These are phyloP conservation scores for Thraustotheca clavata DNA, from an alignment of 352 stramenopile genomes.

Conservation along the genomic window DNA sequence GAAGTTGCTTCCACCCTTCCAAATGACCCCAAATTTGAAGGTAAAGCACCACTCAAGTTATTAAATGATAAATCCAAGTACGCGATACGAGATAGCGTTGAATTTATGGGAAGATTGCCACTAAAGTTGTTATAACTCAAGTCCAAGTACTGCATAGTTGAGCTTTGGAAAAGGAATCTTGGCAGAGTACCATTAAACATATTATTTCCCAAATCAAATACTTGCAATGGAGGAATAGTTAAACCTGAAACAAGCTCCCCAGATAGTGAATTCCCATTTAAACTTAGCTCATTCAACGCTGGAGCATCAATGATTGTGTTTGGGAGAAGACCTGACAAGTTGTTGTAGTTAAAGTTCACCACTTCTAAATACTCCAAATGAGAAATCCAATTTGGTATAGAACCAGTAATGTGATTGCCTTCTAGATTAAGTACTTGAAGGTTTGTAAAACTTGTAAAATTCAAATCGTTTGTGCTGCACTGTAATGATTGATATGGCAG, in stretches of 20 bases:
- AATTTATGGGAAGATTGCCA: neutral
- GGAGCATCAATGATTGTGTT: neutral
- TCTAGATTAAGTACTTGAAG: neutral
- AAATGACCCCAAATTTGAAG: neutral
- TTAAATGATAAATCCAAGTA: conserved; percentile 6
- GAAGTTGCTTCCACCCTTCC: neutral
- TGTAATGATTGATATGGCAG: conserved; percentile 7
- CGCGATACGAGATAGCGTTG: neutral
- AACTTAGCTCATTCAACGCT: conserved; percentile 7
- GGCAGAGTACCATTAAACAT: neutral
- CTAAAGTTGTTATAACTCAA: neutral
- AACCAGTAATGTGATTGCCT: neutral
- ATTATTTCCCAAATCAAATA: conserved; percentile 8
- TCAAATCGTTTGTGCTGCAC: neutral
- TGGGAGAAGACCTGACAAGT: neutral
- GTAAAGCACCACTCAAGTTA: conserved; percentile 1
- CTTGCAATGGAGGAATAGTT: neutral
- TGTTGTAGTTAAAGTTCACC: conserved; percentile 4
- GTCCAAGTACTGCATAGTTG: conserved; percentile 3
- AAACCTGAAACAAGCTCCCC: neutral
- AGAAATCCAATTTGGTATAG: neutral
- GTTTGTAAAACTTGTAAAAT: neutral
- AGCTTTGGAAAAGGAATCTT: neutral
- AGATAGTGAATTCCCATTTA: neutral
- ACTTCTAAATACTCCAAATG: conserved; percentile 1